Base-by-base conservation (phyloP, 495 filamentous ascomycete genomes). In the Tuber melanosporum region DNA sequence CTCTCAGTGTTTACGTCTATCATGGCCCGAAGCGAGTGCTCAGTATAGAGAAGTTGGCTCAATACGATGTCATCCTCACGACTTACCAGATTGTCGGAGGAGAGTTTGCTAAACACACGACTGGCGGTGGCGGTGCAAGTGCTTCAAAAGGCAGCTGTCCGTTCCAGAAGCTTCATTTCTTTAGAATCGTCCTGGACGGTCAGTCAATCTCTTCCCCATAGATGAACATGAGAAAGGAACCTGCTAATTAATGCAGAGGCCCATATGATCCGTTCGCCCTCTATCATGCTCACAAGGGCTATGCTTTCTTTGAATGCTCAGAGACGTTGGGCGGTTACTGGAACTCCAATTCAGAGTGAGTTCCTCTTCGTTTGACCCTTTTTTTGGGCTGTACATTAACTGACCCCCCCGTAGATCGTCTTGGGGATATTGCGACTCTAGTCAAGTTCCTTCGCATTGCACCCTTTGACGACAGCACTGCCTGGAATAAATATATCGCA, bases 291-390 rank as follows among this genome's bases (percentile, higher is more conserved):
- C 73, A 94, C 93, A 17, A 92, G 93, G 82, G 91, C 92, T 2
- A 91, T 95, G n/a, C 92, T 93, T 79, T 87, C 89, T n/a, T 86
- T 99, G 17, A 87, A 91, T 72, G 92, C 93, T 8, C 88, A 92
- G 80, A 90, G 95, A 41, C 90, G 94, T 26, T 99, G 95, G 95
- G 94, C 95, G 2, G 94, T 99, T 14, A 98, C 95, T 3, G 94
- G 95, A 12, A 80, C 78, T 9, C 78, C 78, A 36, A 70, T 80
- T 49, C 78, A 80, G 71, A 80, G 78, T 80, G 46, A 76, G 77
- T 57, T 97, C 93, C 0, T 93, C 94, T 0, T 91, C 95, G 22
- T 93, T 97, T 71, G 83, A 15, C n/a, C 14, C 12, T 32, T 66
- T 8, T n/a, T 42, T 26, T 39, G 7, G 39, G 44, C 71, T 66